Evolutionary conservation across 257 asterid species (phyloP).

Genomic region (Agastache rugosa): DNA sequence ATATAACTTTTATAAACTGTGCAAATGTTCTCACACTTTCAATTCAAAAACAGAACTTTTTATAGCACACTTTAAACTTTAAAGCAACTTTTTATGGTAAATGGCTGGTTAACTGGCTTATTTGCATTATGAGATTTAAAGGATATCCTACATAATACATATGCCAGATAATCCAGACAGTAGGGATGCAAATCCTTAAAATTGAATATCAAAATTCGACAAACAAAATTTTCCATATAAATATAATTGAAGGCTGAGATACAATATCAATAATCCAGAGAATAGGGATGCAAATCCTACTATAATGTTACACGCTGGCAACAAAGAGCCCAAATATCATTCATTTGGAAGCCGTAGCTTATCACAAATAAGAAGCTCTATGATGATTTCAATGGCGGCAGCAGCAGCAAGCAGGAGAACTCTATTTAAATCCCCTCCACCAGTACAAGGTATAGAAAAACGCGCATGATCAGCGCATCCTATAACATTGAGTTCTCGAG

Average conservation of each 20-base stretch:
- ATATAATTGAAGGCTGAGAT: conserved; percentile 6
- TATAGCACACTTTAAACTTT: too few relatives aligned
- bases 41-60: too few relatives aligned
- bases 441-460: not conserved
- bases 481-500: conserved; percentile 67
- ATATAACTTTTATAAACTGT: too few relatives aligned
- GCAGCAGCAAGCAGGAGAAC: not conserved
- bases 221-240: conserved; percentile 26
- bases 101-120: too few relatives aligned
- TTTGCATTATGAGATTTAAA: too few relatives aligned
- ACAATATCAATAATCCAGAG: conserved; percentile 24
- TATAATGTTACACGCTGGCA: conserved; percentile 20
- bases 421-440: not conserved
- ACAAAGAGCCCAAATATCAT: not conserved
- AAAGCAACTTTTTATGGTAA: too few relatives aligned
- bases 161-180: too few relatives aligned
- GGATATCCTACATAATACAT: not conserved
- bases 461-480: conserved; percentile 60
- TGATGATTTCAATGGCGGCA: not conserved
- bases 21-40: too few relatives aligned
- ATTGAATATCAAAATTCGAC: not conserved
- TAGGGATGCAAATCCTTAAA: not conserved
- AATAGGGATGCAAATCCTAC: not conserved
- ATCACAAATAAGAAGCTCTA: too few relatives aligned
- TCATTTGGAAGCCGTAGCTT: not conserved